phyloP scores from a whole-genome alignment of 805 yeast genomes.

The Candida boidinii region DNA sequence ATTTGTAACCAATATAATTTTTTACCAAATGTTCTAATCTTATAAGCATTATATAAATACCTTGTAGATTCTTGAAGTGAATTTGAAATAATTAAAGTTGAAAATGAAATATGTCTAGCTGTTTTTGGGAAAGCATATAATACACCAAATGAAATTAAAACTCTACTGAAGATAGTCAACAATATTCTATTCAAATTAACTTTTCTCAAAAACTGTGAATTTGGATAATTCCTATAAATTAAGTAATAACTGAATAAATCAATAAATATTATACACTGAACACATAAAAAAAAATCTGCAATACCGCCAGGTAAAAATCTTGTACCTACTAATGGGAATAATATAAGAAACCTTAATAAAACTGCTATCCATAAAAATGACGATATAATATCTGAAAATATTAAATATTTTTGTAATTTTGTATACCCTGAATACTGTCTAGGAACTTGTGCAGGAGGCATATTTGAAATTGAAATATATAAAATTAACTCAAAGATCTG shows the following conservation, averaged over 20 bases:
- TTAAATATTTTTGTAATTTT: constrained; percentile 15
- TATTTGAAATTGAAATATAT: too few species aligned
- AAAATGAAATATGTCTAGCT: constrained; percentile 15
- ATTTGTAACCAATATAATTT: constrained; percentile 10
- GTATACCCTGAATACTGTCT: constrained; percentile 10
- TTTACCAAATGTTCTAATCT: constrained; percentile 16
- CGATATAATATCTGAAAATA: constrained; percentile 18
- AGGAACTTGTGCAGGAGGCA: constrained; percentile 2
- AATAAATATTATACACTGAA: constrained; percentile 8
- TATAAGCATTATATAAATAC: constrained; percentile 18
- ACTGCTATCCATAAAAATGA: constrained; percentile 41
- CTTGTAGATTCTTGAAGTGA: constrained; percentile 16
- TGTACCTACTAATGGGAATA: constrained; percentile 58
- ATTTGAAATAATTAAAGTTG: constrained; percentile 13
- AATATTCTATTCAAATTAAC: constrained; percentile 8
- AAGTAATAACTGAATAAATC: constrained; percentile 14
- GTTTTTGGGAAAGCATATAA: constrained; percentile 19
- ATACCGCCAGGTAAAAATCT: constrained; percentile 63
- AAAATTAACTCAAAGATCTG: too few species aligned
- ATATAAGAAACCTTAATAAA: constrained; percentile 36
- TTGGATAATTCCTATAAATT: not conserved
- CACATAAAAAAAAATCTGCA: constrained; percentile 44
- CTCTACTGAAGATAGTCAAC: constrained; percentile 6
- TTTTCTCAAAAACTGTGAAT: constrained; percentile 4
- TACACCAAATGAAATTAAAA: constrained; percentile 3